Conservation (phyloP, 805 yeast species). For the Kuraishia cidri region DNA sequence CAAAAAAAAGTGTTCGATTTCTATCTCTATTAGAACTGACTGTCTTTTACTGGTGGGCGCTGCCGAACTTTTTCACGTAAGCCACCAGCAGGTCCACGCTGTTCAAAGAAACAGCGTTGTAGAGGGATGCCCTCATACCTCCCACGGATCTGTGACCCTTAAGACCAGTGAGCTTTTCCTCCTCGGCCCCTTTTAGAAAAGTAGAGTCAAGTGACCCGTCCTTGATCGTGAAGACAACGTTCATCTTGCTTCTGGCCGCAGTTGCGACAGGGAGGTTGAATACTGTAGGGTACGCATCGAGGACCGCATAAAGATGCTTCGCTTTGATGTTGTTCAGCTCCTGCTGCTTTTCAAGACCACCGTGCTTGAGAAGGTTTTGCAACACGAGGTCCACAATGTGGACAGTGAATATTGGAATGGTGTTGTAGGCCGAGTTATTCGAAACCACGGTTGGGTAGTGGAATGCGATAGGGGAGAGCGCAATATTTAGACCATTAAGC, state of each 20-base stretch:
- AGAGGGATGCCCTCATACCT: constrained; percentile 89
- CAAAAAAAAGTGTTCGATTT: too few species aligned
- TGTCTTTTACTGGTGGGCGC: constrained; percentile 14
- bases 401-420: constrained; percentile 88
- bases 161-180: constrained; percentile 60
- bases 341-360: constrained; percentile 67
- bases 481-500: constrained; percentile 50
- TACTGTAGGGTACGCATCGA: constrained; percentile 59
- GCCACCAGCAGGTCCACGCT: constrained; percentile 49
- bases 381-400: constrained; percentile 80
- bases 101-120: constrained; percentile 71
- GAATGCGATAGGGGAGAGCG: constrained; percentile 82
- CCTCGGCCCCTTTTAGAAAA: constrained; percentile 61
- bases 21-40: too few species aligned
- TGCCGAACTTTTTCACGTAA: constrained; percentile 54
- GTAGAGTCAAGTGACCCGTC: constrained; percentile 49
- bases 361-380: constrained; percentile 47
- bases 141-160: constrained; percentile 98
- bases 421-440: constrained; percentile 91
- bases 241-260: constrained; percentile 76
- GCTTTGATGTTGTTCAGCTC: constrained; percentile 55
- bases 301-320: constrained; percentile 45
- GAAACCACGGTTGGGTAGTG: constrained; percentile 80
- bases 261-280: constrained; percentile 60
- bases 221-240: constrained; percentile 78